Evolutionary conservation across 148 eudicot genomes (phyloP).

Genomic region (Mesembryanthemum crystallinum): DNA sequence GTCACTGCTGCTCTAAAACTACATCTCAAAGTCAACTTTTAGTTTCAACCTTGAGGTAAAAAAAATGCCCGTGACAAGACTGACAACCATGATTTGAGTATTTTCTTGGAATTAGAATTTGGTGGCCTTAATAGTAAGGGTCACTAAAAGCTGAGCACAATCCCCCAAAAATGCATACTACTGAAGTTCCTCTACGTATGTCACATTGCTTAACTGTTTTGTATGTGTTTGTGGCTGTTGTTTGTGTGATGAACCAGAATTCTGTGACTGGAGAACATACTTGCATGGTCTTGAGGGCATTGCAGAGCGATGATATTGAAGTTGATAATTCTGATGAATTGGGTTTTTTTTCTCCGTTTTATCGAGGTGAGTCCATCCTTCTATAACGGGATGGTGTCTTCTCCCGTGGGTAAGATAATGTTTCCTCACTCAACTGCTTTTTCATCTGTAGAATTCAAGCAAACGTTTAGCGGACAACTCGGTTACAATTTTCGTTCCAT

Average conservation of each 20-base stretch:
- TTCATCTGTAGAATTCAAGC: conserved; percentile 56
- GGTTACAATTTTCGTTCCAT: conserved; percentile 45
- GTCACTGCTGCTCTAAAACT: background rate
- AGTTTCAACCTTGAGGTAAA: background rate
- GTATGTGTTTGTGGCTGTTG: background rate
- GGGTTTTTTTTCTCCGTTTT: conserved; percentile 73
- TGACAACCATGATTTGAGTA: background rate
- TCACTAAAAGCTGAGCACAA: background rate
- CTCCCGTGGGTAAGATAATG: background rate
- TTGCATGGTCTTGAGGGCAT: conserved; percentile 79
- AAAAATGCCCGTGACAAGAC: background rate
- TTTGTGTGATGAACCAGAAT: conserved; percentile 42
- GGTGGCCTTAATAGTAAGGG: background rate
- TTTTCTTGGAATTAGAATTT: background rate
- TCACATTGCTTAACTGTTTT: background rate
- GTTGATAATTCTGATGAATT: conserved; percentile 46
- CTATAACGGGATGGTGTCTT: background rate
- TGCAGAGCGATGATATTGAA: conserved; percentile 69
- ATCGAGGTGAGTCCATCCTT: conserved; percentile 47
- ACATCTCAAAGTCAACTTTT: background rate
- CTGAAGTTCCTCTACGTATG: background rate
- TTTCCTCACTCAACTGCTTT: conserved; percentile 2
- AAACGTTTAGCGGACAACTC: conserved; percentile 48
- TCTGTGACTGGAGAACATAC: conserved; percentile 88
- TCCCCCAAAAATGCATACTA: background rate